These are phyloP conservation scores for Russula vinacea DNA, from an alignment of 768 basidiomycete genomes.

Conservation along the genomic window DNA sequence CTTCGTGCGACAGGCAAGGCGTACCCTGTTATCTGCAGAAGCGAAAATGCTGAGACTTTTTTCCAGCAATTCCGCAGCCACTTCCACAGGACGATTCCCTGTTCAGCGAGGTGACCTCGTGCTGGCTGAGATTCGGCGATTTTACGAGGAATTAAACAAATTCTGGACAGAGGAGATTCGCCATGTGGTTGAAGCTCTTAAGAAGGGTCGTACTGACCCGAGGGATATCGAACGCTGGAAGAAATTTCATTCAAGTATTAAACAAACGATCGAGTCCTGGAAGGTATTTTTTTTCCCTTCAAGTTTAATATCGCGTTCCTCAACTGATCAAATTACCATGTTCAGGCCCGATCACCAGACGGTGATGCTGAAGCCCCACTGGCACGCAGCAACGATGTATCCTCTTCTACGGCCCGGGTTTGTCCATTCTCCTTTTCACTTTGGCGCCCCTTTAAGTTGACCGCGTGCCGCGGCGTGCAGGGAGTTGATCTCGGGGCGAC, in stretches of 20 bases:
- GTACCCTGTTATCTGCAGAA: neutral
- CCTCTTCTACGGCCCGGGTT: neutral
- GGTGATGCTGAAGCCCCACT: no score
- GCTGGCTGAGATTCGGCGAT: constrained; percentile 1
- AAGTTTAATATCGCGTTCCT: no score
- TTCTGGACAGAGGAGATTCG: constrained; percentile 3
- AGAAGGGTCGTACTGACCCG: neutral
- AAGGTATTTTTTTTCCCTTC: neutral
- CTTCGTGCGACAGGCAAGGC: neutral
- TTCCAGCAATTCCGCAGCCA: neutral
- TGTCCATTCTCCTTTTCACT: neutral
- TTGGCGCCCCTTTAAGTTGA: neutral
- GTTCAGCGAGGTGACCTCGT: neutral
- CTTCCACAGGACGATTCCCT: neutral
- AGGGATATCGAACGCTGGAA: constrained; percentile 1
- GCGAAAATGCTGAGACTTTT: neutral
- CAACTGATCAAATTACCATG: neutral
- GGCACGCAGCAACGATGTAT: no score
- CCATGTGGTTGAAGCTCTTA: neutral
- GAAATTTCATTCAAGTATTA: neutral
- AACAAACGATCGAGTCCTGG: constrained; percentile 1
- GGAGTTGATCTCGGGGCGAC: neutral
- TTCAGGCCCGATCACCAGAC: no score
- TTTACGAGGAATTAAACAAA: constrained; percentile 4
- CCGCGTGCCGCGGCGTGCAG: no score